Evolutionary conservation across 2,329 filamentous ascomycete genomes (phyloP).

Genomic region (Cephalotrichum gorgonifer): DNA sequence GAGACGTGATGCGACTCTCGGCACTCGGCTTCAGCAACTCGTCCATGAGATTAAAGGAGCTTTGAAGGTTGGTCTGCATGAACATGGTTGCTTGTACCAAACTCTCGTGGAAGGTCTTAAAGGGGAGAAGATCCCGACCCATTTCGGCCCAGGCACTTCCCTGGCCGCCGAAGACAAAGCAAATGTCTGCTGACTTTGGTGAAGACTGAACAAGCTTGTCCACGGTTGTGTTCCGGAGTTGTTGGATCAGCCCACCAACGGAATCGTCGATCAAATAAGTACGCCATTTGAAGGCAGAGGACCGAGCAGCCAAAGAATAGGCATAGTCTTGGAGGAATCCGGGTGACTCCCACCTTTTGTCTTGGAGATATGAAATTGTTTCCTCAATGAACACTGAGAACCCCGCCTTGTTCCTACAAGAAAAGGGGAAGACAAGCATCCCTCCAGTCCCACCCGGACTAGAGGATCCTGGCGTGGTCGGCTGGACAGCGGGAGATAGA

Average conservation of each 20-base stretch:
- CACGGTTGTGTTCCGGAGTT: slow-evolving; percentile 14
- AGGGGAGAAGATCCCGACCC: slow-evolving; percentile 23
- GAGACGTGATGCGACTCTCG: slow-evolving; percentile 10
- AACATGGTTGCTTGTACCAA: slow-evolving; percentile 23
- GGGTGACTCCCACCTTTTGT: slow-evolving; percentile 4
- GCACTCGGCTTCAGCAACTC: slow-evolving; percentile 8
- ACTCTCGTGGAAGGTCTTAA: slow-evolving; percentile 28
- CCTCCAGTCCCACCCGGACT: background rate
- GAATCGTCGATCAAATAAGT: slow-evolving; percentile 24
- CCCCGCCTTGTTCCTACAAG: slow-evolving; percentile 30
- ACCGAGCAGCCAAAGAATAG: slow-evolving; percentile 34
- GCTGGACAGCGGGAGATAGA: too few species aligned
- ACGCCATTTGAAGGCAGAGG: slow-evolving; percentile 34
- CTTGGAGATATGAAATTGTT: slow-evolving; percentile 20
- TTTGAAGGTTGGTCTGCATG: slow-evolving; percentile 9
- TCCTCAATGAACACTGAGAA: slow-evolving; percentile 23
- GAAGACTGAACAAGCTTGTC: slow-evolving; percentile 13
- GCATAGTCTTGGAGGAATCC: slow-evolving; percentile 26
- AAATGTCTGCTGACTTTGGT: slow-evolving; percentile 18
- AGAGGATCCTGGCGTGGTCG: background rate
- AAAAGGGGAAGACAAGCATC: slow-evolving; percentile 26
- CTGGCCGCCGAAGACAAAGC: slow-evolving; percentile 33
- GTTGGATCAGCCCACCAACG: slow-evolving; percentile 18
- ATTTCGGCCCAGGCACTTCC: slow-evolving; percentile 31
- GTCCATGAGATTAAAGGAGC: slow-evolving; percentile 1